Conservation (phyloP, 2,329 filamentous ascomycete genomes). For the Monilinia polystroma region DNA sequence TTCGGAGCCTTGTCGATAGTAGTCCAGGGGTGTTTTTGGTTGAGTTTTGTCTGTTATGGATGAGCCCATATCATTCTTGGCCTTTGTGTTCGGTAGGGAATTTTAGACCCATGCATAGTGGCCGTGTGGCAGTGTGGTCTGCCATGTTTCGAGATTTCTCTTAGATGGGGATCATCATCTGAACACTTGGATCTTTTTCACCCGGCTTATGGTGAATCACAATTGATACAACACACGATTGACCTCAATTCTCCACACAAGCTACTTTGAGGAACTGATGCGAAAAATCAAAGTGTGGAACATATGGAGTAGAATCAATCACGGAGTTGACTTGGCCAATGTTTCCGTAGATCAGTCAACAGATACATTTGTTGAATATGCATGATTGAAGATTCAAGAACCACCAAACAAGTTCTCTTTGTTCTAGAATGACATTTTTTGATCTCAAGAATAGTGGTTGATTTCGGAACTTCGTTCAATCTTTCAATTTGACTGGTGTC, state of each 20-base stretch:
- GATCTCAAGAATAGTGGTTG: slow-evolving; percentile 12
- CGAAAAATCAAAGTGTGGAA: slow-evolving; percentile 16
- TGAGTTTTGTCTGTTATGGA: slow-evolving; percentile 33
- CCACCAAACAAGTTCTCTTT: slow-evolving; percentile 13
- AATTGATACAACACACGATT: slow-evolving; percentile 31
- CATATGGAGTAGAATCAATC: slow-evolving; percentile 14
- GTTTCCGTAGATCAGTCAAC: slow-evolving; percentile 10
- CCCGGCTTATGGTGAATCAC: slow-evolving; percentile 35
- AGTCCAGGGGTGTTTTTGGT: slow-evolving; percentile 29
- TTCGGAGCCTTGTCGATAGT: slow-evolving; percentile 40
- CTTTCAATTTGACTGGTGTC: slow-evolving; percentile 29
- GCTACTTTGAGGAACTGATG: slow-evolving; percentile 21
- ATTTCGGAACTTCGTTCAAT: slow-evolving; percentile 27
- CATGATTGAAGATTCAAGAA: slow-evolving; percentile 11
- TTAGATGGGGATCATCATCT: slow-evolving; percentile 36
- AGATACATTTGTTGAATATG: slow-evolving; percentile 14
- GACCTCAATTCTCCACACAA: slow-evolving; percentile 19
- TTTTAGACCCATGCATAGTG: slow-evolving; percentile 29
- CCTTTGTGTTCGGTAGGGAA: slow-evolving; percentile 23
- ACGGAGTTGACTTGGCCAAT: slow-evolving; percentile 18
- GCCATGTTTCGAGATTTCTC: slow-evolving; percentile 35
- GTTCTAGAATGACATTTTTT: slow-evolving; percentile 22
- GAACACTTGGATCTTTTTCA: slow-evolving; percentile 38
- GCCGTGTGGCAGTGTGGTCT: slow-evolving; percentile 29
- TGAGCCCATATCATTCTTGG: slow-evolving; percentile 30